Evolutionary conservation across 164 flowering plant genomes (phyloP), one percentile per base, ranked within the genome.

Genomic region (Amborella trichopoda): DNA sequence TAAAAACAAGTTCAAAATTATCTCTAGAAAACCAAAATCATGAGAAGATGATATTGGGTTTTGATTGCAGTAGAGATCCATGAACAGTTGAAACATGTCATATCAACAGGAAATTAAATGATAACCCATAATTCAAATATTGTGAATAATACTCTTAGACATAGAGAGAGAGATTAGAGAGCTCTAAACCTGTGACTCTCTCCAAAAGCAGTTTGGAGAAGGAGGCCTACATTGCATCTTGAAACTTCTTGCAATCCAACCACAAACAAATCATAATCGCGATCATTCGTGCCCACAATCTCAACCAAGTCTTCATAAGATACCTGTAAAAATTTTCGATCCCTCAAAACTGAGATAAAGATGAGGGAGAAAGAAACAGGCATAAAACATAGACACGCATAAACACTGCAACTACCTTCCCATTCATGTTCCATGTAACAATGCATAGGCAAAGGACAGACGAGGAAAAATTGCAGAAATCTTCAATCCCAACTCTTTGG

Each of bases 391-490:
- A 10, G 21, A 28, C 22, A 32, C 16, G 26, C 17, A 26, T 9
- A 53, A 44, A 48, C 18, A 18, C 3, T 50, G 5, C 10, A 2
- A 14, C 20, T 41, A 79, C 93, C 75, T 77, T 65, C 12, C 94
- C 94, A 46, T 80, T 83, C 88, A 83, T 83, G 69, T 83, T 83
- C 88, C 88, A 83, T 18, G 94, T 83, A n/a, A 80, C 63, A n/a
- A 76, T 48, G 58, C 68, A 64, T 51, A 83, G 59, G 64, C 81
- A 73, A 20, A 78, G 61, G 50, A 60, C 72, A 0, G 78, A 64
- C 6, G 49, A 19, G 0, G 76, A 66, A 23, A 70, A 71, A 3
- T 63, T 57, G 49, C 79, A 66, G 14, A 16, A 23, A 40, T 65
- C 56, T 32, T 64, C 63, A 12, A 26, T 51, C 26, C 40, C 60